These are phyloP conservation scores for Stachybotrys echinatus DNA, from an alignment of 2,329 filamentous ascomycete species.

Conservation along the genomic window DNA sequence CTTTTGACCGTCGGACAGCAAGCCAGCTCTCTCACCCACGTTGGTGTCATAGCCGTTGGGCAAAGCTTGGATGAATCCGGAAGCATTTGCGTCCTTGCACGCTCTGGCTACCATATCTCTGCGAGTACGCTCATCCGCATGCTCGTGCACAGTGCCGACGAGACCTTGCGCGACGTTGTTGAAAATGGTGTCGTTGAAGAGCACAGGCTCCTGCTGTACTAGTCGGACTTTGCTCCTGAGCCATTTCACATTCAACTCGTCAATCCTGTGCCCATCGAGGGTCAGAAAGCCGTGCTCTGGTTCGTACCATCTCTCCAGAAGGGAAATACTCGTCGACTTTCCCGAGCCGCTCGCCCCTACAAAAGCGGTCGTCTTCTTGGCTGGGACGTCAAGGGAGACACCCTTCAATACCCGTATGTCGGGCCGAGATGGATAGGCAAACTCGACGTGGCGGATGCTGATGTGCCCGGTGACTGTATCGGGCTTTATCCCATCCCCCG, in stretches of 20 bases:
- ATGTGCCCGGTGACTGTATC: slow-evolving; percentile 1
- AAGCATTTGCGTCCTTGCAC: slow-evolving; percentile 45
- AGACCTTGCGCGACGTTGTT: slow-evolving; percentile 44
- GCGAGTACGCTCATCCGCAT: slow-evolving; percentile 31
- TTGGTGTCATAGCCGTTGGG: slow-evolving; percentile 48
- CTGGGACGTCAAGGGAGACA: slow-evolving; percentile 1
- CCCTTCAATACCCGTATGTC: background rate
- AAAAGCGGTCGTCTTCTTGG: slow-evolving; percentile 1
- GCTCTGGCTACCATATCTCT: slow-evolving; percentile 37
- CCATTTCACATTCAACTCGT: slow-evolving; percentile 27
- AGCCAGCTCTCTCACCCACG: slow-evolving; percentile 55
- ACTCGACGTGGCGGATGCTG: slow-evolving; percentile 1
- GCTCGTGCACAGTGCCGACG: slow-evolving; percentile 27
- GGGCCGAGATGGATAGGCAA: slow-evolving; percentile 1
- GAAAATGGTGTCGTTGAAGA: slow-evolving; percentile 44
- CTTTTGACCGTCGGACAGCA: slow-evolving; percentile 59
- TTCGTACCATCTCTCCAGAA: slow-evolving; percentile 3
- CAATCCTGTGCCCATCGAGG: slow-evolving; percentile 9
- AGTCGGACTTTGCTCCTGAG: slow-evolving; percentile 40
- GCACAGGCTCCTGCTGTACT: slow-evolving; percentile 51
- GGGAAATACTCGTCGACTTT: slow-evolving; percentile 1
- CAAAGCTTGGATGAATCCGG: slow-evolving; percentile 46
- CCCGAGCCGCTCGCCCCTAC: background rate
- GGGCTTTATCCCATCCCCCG: background rate
- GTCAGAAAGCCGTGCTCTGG: slow-evolving; percentile 6